Percentiles rank a stretch among this genome's conserved stretches.
phyloP scores from a whole-genome alignment of 306 rosid species.

The Dryas alaskensis region DNA sequence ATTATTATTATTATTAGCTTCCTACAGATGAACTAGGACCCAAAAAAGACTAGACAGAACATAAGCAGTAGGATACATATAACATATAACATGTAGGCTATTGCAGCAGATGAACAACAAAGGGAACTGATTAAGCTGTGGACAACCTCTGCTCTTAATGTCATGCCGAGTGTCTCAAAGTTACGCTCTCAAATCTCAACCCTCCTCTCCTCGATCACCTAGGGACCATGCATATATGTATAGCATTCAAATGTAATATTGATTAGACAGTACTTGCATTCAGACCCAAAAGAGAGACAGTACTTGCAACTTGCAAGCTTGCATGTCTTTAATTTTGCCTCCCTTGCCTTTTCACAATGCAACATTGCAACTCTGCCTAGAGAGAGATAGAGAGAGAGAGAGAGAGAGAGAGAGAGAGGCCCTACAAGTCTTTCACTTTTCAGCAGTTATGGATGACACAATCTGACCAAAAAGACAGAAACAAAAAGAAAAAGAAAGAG shows the following conservation, averaged over 20 bases:
- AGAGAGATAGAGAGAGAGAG: neutral
- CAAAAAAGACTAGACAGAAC: neutral
- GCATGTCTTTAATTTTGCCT: neutral
- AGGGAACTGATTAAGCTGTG: neutral
- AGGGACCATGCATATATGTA: neutral
- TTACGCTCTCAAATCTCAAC: neutral
- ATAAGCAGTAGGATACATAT: neutral
- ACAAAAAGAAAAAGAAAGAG: no score
- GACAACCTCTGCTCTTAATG: neutral
- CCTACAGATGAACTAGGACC: no score
- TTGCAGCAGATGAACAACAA: neutral
- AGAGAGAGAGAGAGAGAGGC: neutral
- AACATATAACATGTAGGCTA: no score
- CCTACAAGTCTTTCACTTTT: no score
- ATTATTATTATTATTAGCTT: no score
- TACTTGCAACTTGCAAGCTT: neutral
- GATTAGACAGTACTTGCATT: no score
- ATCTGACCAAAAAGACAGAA: no score
- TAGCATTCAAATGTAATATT: no score
- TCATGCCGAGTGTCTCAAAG: neutral
- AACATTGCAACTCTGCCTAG: no score
- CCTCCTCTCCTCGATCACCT: neutral
- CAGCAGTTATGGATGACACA: no score
- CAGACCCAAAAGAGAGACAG: neutral
- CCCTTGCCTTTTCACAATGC: neutral